Percentiles rank a stretch among this genome's conserved stretches.
These are phyloP conservation scores for Ceriops tagal DNA, from an alignment of 345 rosid species.

Conservation along the genomic window DNA sequence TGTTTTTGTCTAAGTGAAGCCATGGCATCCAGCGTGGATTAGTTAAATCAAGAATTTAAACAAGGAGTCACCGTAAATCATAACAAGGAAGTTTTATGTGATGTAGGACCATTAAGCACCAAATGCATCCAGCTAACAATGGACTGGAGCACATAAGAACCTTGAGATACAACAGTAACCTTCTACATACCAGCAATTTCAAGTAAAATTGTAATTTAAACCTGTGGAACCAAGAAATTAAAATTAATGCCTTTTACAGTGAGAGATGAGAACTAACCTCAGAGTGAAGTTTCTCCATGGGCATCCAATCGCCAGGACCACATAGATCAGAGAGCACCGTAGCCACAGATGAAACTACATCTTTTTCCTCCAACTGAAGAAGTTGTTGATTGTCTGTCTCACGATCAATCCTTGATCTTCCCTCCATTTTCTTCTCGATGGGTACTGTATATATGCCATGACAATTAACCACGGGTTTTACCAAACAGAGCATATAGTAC, in stretches of 20 bases:
- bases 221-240: not conserved
- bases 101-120: not conserved
- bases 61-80: not conserved
- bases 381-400: constrained; percentile 94
- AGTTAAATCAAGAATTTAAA: too few relatives aligned
- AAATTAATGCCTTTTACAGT: not conserved
- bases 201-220: not conserved
- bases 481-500: not conserved
- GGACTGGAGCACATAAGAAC: not conserved
- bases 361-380: constrained; percentile 90
- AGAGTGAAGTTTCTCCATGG: constrained; percentile 89
- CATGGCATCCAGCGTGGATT: too few relatives aligned
- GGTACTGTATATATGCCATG: constrained; percentile 31
- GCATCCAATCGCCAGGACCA: constrained; percentile 99
- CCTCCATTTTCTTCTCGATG: constrained; percentile 79
- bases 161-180: not conserved
- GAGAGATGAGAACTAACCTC: constrained; percentile 49
- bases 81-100: not conserved
- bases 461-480: constrained; percentile 1
- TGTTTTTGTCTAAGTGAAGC: too few relatives aligned
- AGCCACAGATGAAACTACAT: constrained; percentile 97
- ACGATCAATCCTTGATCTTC: constrained; percentile 71
- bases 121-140: not conserved
- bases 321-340: constrained; percentile 95
- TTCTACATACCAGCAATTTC: not conserved